Evolutionary conservation across 164 flowering plant species (phyloP), one percentile per base, ranked within the genome.

Genomic region (Aristolochia californica): DNA sequence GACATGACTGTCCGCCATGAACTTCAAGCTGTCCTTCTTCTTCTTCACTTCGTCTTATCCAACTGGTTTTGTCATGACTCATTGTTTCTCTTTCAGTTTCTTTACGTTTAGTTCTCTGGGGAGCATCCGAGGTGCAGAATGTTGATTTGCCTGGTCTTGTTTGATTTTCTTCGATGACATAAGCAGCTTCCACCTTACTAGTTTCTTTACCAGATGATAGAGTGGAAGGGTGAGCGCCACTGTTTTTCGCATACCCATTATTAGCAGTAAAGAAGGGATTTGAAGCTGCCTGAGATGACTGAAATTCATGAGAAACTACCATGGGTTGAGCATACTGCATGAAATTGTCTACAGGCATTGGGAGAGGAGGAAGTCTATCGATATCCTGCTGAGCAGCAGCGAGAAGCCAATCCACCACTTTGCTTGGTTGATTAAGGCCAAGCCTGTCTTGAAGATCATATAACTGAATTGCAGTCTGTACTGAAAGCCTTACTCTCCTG

Each of bases 401-500:
- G 13, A 88, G 86, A 61, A 88, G 64, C 96, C 96, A 88, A 60
- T 88, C 96, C 20, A 88, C 88, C 17, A 78, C 96, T 66, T 88
- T 88, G 75, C 90, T 83, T 0, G 96, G 93, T 62, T 85, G 96
- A 60, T 78, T 80, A 1, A 85, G 76, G 20, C 94, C 95, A 30
- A 89, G 78, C 62, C 89, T 70, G 11, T 86, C 94, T 75, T 89
- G 97, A 57, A 89, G 91, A 53, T 84, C 95, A 62, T 89, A 89
- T 44, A 89, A 64, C 50, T 89, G 97, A 60, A 89, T 83, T 3
- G 97, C 97, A 2, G 95, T 86, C 1, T 82, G 86, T 0, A 84
- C 91, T 0, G 97, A 86, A 20, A 89, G 82, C 75, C 97, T 80
- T n/a, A 88, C 83, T 18, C 96, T 65, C 55, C 96, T 62, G 72